Evolutionary conservation across 23 red algal genomes (phyloP).

Genomic region (Gracilaria vermiculophylla): DNA sequence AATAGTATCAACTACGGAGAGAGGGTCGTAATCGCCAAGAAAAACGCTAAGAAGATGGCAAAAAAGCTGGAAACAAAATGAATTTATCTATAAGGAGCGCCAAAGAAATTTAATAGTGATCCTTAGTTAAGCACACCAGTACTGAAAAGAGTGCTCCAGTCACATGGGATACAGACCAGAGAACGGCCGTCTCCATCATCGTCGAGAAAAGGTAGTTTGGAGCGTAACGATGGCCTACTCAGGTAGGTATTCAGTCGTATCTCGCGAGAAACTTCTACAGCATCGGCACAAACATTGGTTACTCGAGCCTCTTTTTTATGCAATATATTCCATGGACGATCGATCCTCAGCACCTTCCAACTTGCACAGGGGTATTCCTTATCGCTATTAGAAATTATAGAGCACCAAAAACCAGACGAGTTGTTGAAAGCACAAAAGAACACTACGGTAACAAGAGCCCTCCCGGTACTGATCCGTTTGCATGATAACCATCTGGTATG

Average conservation of each 20-base stretch:
- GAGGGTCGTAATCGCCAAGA: not conserved
- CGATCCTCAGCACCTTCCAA: constrained; percentile 37
- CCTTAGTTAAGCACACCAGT: constrained; percentile 3
- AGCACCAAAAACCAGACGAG: not conserved
- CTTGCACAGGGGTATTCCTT: constrained; percentile 23
- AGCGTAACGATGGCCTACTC: constrained; percentile 20
- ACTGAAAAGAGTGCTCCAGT: not conserved
- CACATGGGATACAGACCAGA: not conserved
- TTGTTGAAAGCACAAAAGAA: constrained; percentile 34
- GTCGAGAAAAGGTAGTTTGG: constrained; percentile 15
- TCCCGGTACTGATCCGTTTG: constrained; percentile 23
- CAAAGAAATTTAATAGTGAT: not conserved
- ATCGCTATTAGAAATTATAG: not conserved
- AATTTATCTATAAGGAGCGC: constrained; percentile 43
- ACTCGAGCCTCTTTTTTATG: not conserved
- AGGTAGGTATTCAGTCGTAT: not conserved
- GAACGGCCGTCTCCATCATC: constrained; percentile 10
- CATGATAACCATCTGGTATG: not conserved
- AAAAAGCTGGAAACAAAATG: constrained; percentile 29
- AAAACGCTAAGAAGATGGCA: not conserved
- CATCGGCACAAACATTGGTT: not conserved
- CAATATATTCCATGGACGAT: constrained; percentile 31
- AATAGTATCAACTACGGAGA: not conserved
- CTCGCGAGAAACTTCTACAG: not conserved
- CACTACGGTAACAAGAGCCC: constrained; percentile 5